Conservation (phyloP, 148 eudicot species). For the Camellia granthamiana region DNA sequence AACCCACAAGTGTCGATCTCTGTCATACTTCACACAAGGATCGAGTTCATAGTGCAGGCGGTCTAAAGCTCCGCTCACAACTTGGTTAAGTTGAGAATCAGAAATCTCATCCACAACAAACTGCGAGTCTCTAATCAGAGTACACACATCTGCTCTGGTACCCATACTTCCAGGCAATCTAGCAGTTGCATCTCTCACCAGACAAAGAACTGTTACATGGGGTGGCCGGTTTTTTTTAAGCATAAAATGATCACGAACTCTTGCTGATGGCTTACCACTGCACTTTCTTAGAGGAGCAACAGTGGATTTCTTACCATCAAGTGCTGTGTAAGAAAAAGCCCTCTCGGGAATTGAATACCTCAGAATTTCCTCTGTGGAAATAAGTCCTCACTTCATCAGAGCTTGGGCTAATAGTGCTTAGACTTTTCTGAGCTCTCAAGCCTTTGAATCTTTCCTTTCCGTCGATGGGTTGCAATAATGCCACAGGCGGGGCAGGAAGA, state of each 20-base stretch:
- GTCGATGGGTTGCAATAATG: conserved; percentile 53
- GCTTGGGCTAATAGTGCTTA: conserved; percentile 61
- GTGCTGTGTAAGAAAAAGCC: conserved; percentile 82
- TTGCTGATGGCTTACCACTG: conserved; percentile 83
- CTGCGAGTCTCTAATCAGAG: too few relatives aligned
- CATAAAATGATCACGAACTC: conserved; percentile 81
- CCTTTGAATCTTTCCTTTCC: conserved; percentile 76
- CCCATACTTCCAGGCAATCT: too few relatives aligned
- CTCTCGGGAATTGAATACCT: conserved; percentile 77
- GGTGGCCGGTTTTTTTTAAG: conserved; percentile 76
- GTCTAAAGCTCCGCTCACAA: too few relatives aligned
- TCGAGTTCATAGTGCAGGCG: too few relatives aligned
- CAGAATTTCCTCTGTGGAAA: conserved; percentile 65
- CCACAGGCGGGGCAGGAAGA: conserved; percentile 72
- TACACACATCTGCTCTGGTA: too few relatives aligned
- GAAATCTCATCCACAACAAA: too few relatives aligned
- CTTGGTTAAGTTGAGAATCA: too few relatives aligned
- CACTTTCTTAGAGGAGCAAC: conserved; percentile 87
- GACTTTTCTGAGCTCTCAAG: conserved; percentile 72
- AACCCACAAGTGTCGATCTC: conserved; percentile 61
- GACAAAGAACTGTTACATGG: conserved; percentile 74
- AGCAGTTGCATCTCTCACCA: too few relatives aligned
- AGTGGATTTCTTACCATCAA: conserved; percentile 79
- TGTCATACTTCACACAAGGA: too few relatives aligned
- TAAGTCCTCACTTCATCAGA: conserved; percentile 66